Conservation (phyloP, 805 yeast species). For the Maudiozyma turicensis region DNA sequence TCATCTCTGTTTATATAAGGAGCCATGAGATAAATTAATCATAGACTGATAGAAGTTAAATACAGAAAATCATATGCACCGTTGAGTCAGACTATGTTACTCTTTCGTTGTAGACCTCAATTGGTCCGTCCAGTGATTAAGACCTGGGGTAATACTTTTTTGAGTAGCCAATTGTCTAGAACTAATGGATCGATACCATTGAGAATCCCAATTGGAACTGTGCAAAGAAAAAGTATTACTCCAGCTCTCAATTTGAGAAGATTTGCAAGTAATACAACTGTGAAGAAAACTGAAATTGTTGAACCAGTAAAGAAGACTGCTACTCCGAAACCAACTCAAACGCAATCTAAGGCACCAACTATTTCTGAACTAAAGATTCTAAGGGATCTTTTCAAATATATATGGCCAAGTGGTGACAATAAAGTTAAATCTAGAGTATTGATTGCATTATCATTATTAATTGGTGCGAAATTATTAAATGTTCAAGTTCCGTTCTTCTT, state of each 20-base stretch:
- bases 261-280: background rate
- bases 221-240: background rate
- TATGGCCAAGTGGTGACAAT: slow-evolving; percentile 72
- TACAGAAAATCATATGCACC: too few relatives aligned
- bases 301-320: background rate
- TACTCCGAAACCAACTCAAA: background rate
- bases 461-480: slow-evolving; percentile 75
- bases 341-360: slow-evolving; percentile 13
- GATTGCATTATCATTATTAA: slow-evolving; percentile 60
- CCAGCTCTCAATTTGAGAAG: background rate
- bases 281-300: background rate
- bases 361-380: slow-evolving; percentile 43
- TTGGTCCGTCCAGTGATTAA: background rate
- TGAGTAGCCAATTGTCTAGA: background rate
- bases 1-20: too few relatives aligned
- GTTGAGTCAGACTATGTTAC: background rate
- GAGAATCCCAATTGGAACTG: background rate
- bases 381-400: slow-evolving; percentile 52
- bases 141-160: background rate
- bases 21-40: too few relatives aligned
- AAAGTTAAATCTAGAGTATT: slow-evolving; percentile 65
- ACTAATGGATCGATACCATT: background rate
- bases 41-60: too few relatives aligned
- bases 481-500: slow-evolving; percentile 96
- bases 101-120: background rate